These are phyloP conservation scores for Botrytis cinerea DNA, from an alignment of 2,329 filamentous ascomycete genomes.

Conservation along the genomic window DNA sequence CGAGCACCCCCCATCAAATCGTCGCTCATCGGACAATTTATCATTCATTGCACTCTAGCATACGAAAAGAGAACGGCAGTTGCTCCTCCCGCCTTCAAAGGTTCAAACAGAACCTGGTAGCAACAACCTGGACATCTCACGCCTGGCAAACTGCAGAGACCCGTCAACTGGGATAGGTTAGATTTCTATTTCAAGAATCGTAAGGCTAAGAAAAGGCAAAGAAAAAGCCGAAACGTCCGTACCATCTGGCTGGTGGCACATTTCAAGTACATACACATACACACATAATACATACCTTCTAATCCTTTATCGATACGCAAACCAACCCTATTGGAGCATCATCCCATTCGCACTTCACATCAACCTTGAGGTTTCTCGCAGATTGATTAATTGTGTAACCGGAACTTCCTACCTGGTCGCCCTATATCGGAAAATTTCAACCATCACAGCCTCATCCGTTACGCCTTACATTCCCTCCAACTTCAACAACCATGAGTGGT, in stretches of 20 bases:
- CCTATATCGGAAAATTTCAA: slow-evolving; percentile 19
- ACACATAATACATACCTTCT: not conserved
- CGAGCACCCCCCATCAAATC: not conserved
- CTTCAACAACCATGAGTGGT: slow-evolving; percentile 16
- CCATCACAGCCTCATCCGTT: slow-evolving; percentile 18
- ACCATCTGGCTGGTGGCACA: not conserved
- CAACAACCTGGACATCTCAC: not conserved
- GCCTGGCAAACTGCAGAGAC: slow-evolving; percentile 5
- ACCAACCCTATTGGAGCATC: not conserved
- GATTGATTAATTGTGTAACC: slow-evolving; percentile 14
- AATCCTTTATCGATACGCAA: slow-evolving; percentile 8
- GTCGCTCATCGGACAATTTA: not conserved
- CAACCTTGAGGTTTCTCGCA: slow-evolving; percentile 4
- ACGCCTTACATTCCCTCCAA: not conserved
- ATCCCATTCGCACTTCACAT: not conserved
- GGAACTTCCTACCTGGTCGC: not conserved
- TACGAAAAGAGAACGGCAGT: not conserved
- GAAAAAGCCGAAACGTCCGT: not conserved
- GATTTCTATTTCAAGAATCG: slow-evolving; percentile 5
- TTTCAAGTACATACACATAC: not conserved
- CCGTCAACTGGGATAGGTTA: not conserved
- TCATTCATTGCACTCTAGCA: too few species aligned
- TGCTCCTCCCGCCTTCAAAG: not conserved
- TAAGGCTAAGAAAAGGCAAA: not conserved
- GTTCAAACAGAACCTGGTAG: not conserved